Evolutionary conservation across 2,329 filamentous ascomycete genomes (phyloP).

Genomic region (Helotiales sp.): DNA sequence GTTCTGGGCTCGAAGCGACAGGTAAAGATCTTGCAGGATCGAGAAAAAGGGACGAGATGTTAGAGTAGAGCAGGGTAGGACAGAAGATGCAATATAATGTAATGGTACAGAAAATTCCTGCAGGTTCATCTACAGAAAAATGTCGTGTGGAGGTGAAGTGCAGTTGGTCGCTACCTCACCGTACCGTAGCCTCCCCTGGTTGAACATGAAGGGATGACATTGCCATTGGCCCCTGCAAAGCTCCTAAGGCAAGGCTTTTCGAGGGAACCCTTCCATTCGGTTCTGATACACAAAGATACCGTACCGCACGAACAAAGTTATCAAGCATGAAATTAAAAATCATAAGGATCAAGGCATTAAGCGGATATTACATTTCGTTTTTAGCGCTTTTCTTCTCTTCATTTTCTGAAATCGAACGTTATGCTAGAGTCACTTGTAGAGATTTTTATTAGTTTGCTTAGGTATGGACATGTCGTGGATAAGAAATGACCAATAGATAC

Average conservation of each 20-base stretch:
- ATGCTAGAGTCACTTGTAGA: too few species aligned
- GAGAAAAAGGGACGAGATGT: neutral
- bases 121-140: neutral
- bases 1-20: neutral
- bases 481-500: neutral
- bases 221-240: neutral
- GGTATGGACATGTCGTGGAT: neutral
- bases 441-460: neutral
- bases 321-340: neutral
- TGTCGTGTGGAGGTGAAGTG: neutral
- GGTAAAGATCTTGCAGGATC: neutral
- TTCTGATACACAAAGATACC: constrained; percentile 15
- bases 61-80: neutral
- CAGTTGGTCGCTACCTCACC: neutral
- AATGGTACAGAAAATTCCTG: neutral
- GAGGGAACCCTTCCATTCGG: neutral
- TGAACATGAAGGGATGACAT: neutral
- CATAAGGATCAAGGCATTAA: neutral
- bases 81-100: neutral
- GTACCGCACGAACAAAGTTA: neutral
- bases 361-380: neutral
- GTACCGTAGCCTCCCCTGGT: too few species aligned
- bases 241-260: neutral
- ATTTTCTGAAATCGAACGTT: too few species aligned
- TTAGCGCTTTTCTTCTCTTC: neutral